Evolutionary conservation across 2,329 filamentous ascomycete genomes (phyloP).

Genomic region (Colletotrichum tamarilloi): DNA sequence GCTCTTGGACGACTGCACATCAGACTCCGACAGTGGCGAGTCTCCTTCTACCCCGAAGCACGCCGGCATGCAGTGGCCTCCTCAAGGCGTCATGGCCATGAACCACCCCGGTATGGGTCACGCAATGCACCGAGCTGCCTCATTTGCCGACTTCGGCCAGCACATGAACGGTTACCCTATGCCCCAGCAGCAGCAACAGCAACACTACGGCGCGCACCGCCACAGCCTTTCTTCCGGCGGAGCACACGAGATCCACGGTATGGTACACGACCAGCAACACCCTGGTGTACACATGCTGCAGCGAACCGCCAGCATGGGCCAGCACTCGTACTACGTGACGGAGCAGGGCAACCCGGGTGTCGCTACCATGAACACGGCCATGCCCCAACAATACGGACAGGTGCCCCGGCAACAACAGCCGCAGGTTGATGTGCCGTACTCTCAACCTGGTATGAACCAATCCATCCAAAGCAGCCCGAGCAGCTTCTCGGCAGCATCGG

Average conservation of each 20-base stretch:
- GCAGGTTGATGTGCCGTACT: conserved; percentile 62
- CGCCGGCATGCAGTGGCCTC: conserved; percentile 63
- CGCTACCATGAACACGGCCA: conserved; percentile 68
- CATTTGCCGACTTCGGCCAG: conserved; percentile 66
- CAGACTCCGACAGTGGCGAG: conserved; percentile 68
- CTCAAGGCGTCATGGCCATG: conserved; percentile 52
- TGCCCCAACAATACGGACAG: conserved; percentile 61
- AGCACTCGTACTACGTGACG: conserved; percentile 65
- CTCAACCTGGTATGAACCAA: conserved; percentile 57
- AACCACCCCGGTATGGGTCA: conserved; percentile 50
- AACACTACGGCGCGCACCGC: conserved; percentile 53
- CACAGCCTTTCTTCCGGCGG: conserved; percentile 56
- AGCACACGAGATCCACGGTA: conserved; percentile 56
- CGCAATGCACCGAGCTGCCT: conserved; percentile 61
- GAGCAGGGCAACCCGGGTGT: conserved; percentile 72
- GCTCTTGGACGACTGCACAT: conserved; percentile 63
- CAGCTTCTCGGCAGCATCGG: conserved; percentile 66
- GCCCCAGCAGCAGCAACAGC: conserved; percentile 47
- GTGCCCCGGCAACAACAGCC: conserved; percentile 54
- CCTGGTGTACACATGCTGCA: conserved; percentile 57
- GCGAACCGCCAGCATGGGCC: conserved; percentile 59
- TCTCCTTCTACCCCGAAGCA: conserved; percentile 69
- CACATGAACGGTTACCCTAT: conserved; percentile 58
- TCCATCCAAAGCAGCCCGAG: conserved; percentile 69
- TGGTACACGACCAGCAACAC: conserved; percentile 56